A percentile compares a stretch with the other conserved stretches of the same genome.
Evolutionary conservation across 139 green algal species (phyloP).

Genomic region (Chlamydomonas incerta): DNA sequence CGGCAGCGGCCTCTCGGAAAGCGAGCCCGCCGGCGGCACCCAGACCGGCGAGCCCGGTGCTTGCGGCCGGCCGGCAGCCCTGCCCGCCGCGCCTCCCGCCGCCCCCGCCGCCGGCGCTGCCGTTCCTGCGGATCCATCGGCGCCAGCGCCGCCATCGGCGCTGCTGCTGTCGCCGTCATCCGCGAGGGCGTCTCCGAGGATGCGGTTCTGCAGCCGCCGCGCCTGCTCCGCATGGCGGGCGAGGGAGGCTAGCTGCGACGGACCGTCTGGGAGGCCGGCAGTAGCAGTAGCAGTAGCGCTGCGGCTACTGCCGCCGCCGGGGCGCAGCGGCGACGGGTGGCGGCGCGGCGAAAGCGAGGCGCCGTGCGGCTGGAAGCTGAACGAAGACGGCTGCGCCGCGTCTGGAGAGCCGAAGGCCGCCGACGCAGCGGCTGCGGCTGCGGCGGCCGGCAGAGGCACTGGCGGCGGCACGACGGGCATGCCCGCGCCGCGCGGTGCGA

Average conservation of each 20-base stretch:
- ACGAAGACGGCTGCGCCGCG: too few relatives aligned
- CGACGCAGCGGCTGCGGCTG: too few relatives aligned
- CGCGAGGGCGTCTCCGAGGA: not conserved
- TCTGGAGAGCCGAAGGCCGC: not conserved
- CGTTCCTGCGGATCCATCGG: not conserved
- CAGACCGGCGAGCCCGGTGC: not conserved
- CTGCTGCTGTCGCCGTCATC: not conserved
- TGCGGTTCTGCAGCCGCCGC: conserved; percentile 5
- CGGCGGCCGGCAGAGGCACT: too few relatives aligned
- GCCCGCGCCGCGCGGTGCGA: too few relatives aligned
- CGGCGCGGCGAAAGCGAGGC: too few relatives aligned
- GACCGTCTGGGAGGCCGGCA: not conserved
- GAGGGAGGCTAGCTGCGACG: not conserved
- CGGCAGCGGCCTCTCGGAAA: not conserved
- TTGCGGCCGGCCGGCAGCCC: too few relatives aligned
- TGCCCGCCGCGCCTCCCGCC: too few relatives aligned
- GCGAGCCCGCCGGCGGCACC: not conserved
- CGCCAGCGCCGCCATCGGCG: not conserved
- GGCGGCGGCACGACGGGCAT: not conserved
- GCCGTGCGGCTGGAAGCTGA: too few relatives aligned
- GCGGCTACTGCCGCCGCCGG: not conserved
- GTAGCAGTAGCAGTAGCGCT: too few relatives aligned
- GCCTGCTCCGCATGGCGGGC: not conserved
- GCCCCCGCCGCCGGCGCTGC: too few relatives aligned
- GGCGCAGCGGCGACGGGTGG: too few relatives aligned